Base-by-base conservation (phyloP, 371 early-diverging fungal species). In the Dinochytrium kinnereticum region DNA sequence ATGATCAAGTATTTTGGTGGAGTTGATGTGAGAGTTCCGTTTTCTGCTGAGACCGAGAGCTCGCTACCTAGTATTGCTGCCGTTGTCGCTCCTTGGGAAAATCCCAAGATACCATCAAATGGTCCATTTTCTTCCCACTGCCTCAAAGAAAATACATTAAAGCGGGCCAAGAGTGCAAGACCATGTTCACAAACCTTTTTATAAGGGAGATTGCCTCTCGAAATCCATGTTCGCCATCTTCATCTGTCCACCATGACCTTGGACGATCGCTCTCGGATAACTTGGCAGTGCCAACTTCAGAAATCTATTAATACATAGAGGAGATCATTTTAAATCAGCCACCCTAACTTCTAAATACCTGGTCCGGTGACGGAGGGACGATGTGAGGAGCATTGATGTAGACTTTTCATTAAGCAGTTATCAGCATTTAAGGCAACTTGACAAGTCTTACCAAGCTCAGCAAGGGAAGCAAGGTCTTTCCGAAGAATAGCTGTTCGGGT, bases 81-180 rank as follows among this genome's bases (percentile, higher is more conserved):
- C 79, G 91, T 82, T 31, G 90, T 85, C 1, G 91, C 91, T 50
- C 90, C 91, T 76, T 93, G 93, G 10, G 91, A 90, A 75, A 93
- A 93, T 3, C 93, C 93, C 74, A 93, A 81, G 2, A 93, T 82
- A 33, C 91, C 93, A 75, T 90, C 89, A 76, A 91, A 93, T 1
- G 91, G 91, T 2, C 91, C 91, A 84, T 88, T 34, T 61, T 83
- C 82, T 10, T 81, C 80, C 78, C n/a, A 88, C 69, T 33, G 7
- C 15, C 70, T 66, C 7, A 36, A 21, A 2, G 24, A 17, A 37
- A 36, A 28, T n/a, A 69, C 15, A 17, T 44, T 36, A 7, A 13
- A 33, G 19, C 21, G 31, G 34, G 24, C 31, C 26, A 49, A 50
- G 1, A 61, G 15, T 33, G 64, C n/a, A 30, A 37, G 57, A 21